A percentile compares a stretch with the other conserved stretches of the same genome.
Evolutionary conservation across 805 yeast genomes (phyloP).

Genomic region (Naumovozyma castellii): DNA sequence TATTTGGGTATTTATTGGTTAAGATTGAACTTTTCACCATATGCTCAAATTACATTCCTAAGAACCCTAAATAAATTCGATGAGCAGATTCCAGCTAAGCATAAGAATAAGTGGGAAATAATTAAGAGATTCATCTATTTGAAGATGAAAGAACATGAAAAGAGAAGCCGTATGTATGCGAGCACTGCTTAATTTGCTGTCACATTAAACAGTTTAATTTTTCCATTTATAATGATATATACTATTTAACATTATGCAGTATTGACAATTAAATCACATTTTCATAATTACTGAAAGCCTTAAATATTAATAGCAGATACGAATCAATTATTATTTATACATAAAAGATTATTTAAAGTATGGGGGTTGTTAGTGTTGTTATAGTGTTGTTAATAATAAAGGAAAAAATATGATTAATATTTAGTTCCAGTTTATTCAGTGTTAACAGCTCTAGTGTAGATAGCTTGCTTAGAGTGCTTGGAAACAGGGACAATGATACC

Average conservation of each 20-base stretch:
- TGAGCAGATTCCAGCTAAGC: slow-evolving; percentile 28
- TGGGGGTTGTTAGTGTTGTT: neutral
- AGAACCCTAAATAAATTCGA: slow-evolving; percentile 26
- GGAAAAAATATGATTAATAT: neutral
- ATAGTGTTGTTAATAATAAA: neutral
- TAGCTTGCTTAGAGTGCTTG: slow-evolving; percentile 92
- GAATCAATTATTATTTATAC: neutral
- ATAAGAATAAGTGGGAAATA: slow-evolving; percentile 32
- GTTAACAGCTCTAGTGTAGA: slow-evolving; percentile 80
- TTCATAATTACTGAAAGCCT: too few relatives aligned
- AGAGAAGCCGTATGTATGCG: slow-evolving; percentile 5
- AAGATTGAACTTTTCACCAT: slow-evolving; percentile 46
- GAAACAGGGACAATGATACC: slow-evolving; percentile 92
- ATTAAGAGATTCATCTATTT: slow-evolving; percentile 34
- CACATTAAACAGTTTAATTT: too few relatives aligned
- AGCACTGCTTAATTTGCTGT: slow-evolving; percentile 4
- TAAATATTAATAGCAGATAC: neutral
- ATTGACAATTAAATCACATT: too few relatives aligned
- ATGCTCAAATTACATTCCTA: slow-evolving; percentile 30
- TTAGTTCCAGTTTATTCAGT: slow-evolving; percentile 37
- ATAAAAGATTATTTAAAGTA: neutral
- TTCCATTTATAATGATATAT: neutral
- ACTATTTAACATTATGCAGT: too few relatives aligned
- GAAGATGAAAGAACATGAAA: slow-evolving; percentile 32
- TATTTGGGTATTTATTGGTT: slow-evolving; percentile 61